A percentile compares a stretch with the other conserved stretches of the same genome.
Evolutionary conservation across 129 eudicot species (phyloP).

Genomic region (Pulicaria dysenterica): DNA sequence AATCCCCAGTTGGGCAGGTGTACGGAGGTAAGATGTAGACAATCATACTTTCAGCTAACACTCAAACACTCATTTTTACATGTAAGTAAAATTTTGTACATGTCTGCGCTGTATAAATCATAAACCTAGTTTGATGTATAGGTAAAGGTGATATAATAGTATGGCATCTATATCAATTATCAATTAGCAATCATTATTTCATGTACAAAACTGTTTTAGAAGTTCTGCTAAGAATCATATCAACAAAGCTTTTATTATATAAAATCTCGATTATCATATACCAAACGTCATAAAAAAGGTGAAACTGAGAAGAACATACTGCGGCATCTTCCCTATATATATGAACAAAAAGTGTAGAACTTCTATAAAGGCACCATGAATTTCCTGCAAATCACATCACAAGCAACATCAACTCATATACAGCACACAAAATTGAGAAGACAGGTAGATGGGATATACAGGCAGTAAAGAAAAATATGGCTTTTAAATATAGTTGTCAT

Average conservation of each 20-base stretch:
- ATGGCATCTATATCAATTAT: not conserved
- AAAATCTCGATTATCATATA: conserved; percentile 24
- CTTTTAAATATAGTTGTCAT: too few relatives aligned
- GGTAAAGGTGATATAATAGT: not conserved
- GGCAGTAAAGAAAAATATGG: too few relatives aligned
- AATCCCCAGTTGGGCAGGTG: too few relatives aligned
- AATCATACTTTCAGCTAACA: too few relatives aligned
- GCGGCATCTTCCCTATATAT: conserved; percentile 31
- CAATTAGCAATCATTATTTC: not conserved
- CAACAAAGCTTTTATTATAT: conserved; percentile 29
- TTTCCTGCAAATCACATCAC: conserved; percentile 49
- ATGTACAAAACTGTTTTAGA: not conserved
- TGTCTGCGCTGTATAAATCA: not conserved
- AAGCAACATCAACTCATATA: not conserved
- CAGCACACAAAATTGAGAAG: too few relatives aligned
- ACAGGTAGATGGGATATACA: too few relatives aligned
- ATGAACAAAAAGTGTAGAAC: conserved; percentile 40
- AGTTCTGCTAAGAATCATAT: conserved; percentile 14
- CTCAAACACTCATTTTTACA: not conserved
- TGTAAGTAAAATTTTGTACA: not conserved
- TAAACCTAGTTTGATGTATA: not conserved
- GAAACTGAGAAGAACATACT: conserved; percentile 17
- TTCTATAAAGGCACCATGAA: conserved; percentile 39
- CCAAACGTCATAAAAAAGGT: conserved; percentile 17
- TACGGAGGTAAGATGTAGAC: not conserved